These are phyloP conservation scores for Daldinia sp. DNA, from an alignment of 2,329 filamentous ascomycete species.

Conservation along the genomic window DNA sequence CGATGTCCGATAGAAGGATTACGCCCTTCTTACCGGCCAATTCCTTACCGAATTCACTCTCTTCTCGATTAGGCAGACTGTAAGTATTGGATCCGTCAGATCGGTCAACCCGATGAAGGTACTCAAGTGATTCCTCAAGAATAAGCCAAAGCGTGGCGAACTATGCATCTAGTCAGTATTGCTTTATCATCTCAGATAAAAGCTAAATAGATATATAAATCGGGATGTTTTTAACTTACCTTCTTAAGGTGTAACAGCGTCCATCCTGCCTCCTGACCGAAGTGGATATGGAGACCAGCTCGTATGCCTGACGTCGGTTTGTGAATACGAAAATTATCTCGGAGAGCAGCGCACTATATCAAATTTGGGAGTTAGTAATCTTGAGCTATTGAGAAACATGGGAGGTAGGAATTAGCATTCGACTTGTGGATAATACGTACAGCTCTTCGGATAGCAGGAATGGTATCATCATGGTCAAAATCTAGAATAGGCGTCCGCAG, in stretches of 20 bases:
- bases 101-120: slow-evolving; percentile 38
- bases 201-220: not conserved
- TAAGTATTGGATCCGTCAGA: not conserved
- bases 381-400: not conserved
- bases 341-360: slow-evolving; percentile 33
- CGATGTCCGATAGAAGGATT: not conserved
- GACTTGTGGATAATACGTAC: slow-evolving; percentile 22
- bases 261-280: slow-evolving; percentile 43
- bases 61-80: not conserved
- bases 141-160: slow-evolving; percentile 42
- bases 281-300: slow-evolving; percentile 42
- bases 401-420: not conserved
- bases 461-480: slow-evolving; percentile 29
- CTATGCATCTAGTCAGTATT: slow-evolving; percentile 14
- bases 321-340: slow-evolving; percentile 41
- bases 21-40: too few species aligned
- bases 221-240: slow-evolving; percentile 23
- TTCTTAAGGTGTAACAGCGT: slow-evolving; percentile 44
- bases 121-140: slow-evolving; percentile 33
- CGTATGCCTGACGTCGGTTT: slow-evolving; percentile 28
- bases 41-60: not conserved
- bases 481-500: slow-evolving; percentile 40
- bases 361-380: slow-evolving; percentile 13
- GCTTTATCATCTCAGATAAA: not conserved
- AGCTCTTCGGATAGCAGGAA: slow-evolving; percentile 17